Conservation (phyloP, 2,329 filamentous ascomycete genomes). For the Trichocomaceae sp. region DNA sequence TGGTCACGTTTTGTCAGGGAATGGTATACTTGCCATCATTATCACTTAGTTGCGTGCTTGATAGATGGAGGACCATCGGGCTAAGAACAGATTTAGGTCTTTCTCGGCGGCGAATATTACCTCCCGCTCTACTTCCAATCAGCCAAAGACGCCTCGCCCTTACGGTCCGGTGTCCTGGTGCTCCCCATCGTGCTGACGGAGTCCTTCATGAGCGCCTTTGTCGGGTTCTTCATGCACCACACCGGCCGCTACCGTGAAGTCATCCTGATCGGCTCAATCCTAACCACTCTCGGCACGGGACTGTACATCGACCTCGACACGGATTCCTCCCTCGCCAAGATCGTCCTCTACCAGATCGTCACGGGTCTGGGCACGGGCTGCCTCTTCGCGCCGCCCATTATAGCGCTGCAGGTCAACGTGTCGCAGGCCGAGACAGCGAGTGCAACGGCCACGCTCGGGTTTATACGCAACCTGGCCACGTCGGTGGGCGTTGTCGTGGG, state of each 20-base stretch:
- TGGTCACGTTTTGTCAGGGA: conserved; percentile 43
- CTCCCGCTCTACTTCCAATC: conserved; percentile 68
- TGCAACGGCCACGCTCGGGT: conserved; percentile 48
- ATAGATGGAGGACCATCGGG: too few relatives aligned
- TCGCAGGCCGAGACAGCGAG: conserved; percentile 44
- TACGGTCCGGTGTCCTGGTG: conserved; percentile 54
- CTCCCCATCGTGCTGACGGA: conserved; percentile 52
- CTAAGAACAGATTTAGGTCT: too few relatives aligned
- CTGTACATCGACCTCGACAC: conserved; percentile 40
- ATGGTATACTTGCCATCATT: conserved; percentile 30
- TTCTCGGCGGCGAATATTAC: conserved; percentile 63
- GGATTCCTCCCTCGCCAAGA: conserved; percentile 31
- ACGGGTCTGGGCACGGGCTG: conserved; percentile 47
- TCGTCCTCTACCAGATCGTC: conserved; percentile 46
- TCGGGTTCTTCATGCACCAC: conserved; percentile 45
- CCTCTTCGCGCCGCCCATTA: conserved; percentile 50
- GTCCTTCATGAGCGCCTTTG: conserved; percentile 40
- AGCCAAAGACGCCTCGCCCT: conserved; percentile 54
- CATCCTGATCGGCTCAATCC: conserved; percentile 38
- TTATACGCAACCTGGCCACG: conserved; percentile 61
- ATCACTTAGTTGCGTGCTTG: background rate
- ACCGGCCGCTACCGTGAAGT: conserved; percentile 45
- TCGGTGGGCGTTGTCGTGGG: conserved; percentile 65
- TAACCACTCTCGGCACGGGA: conserved; percentile 43
- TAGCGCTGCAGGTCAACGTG: conserved; percentile 51